phyloP scores from a whole-genome alignment of 768 basidiomycete species.

The Termitomyces sp. region DNA sequence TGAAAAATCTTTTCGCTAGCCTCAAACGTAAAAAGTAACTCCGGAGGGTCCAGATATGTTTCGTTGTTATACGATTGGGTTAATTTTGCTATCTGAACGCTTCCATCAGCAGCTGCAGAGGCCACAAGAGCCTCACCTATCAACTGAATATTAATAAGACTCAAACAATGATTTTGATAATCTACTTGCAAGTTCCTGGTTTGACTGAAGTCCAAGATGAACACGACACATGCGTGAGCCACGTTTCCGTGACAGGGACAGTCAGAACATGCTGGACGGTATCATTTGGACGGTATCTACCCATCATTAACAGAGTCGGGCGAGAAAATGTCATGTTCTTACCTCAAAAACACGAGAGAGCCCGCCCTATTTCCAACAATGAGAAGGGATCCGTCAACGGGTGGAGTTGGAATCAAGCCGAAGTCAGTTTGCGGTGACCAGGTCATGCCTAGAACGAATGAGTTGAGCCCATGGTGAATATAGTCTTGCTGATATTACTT shows the following conservation, averaged over 20 bases:
- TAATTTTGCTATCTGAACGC: conserved; percentile 49
- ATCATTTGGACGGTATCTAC: conserved; percentile 19
- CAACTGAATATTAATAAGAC: neutral
- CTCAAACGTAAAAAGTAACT: conserved; percentile 22
- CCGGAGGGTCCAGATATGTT: neutral
- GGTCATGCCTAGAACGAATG: conserved; percentile 42
- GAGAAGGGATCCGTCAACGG: conserved; percentile 57
- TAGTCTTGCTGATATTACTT: conserved; percentile 17
- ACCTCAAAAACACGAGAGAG: conserved; percentile 55
- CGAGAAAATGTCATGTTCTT: neutral
- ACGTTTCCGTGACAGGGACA: conserved; percentile 43
- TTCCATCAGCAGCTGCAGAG: conserved; percentile 54
- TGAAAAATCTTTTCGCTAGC: conserved; percentile 19
- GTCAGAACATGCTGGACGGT: conserved; percentile 29
- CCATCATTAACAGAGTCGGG: neutral
- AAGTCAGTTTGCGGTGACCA: conserved; percentile 68
- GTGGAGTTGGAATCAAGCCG: conserved; percentile 39
- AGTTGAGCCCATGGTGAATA: neutral
- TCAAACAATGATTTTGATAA: neutral
- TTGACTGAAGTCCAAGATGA: conserved; percentile 43
- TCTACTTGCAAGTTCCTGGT: conserved; percentile 36
- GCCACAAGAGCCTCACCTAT: conserved; percentile 56
- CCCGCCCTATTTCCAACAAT: conserved; percentile 69
- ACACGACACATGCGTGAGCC: conserved; percentile 61
- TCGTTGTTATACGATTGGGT: conserved; percentile 28